Conservation (phyloP, 345 rosid genomes). For the Citrus hindsii region DNA sequence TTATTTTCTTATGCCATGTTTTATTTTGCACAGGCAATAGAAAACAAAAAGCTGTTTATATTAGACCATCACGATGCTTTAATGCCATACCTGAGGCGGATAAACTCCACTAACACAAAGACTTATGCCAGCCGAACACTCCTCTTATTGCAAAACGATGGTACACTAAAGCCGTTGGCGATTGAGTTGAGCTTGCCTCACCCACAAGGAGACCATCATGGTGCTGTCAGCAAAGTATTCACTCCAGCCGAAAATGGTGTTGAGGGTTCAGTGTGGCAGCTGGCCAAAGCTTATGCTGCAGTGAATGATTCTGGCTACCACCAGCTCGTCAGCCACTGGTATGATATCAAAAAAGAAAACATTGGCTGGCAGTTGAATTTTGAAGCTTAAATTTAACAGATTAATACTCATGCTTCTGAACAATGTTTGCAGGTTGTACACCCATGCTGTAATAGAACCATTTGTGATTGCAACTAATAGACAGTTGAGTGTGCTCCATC, state of each 20-base stretch:
- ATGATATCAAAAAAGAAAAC: constrained; percentile 12
- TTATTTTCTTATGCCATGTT: constrained; percentile 5
- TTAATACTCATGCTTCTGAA: neutral
- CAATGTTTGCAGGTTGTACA: constrained; percentile 54
- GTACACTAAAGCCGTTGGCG: constrained; percentile 71
- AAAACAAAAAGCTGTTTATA: constrained; percentile 56
- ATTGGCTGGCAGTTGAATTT: neutral
- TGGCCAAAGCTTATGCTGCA: constrained; percentile 87
- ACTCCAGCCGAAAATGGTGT: constrained; percentile 61
- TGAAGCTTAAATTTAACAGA: constrained; percentile 1
- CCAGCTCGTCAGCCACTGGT: constrained; percentile 93
- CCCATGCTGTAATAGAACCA: constrained; percentile 91
- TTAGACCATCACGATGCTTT: constrained; percentile 79
- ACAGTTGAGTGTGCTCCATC: constrained; percentile 79
- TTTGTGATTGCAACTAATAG: constrained; percentile 78
- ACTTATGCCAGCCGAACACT: constrained; percentile 80
- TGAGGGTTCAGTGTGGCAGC: constrained; percentile 74
- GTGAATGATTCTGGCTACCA: constrained; percentile 92
- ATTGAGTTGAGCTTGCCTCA: constrained; percentile 91
- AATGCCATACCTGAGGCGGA: constrained; percentile 63
- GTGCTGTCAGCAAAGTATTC: constrained; percentile 70
- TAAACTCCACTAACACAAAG: constrained; percentile 78
- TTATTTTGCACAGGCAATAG: constrained; percentile 46
- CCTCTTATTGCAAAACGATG: constrained; percentile 62
- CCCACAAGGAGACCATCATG: constrained; percentile 65